These are phyloP conservation scores for Rhododendron griersonianum DNA, from an alignment of 148 eudicot species.

Conservation along the genomic window DNA sequence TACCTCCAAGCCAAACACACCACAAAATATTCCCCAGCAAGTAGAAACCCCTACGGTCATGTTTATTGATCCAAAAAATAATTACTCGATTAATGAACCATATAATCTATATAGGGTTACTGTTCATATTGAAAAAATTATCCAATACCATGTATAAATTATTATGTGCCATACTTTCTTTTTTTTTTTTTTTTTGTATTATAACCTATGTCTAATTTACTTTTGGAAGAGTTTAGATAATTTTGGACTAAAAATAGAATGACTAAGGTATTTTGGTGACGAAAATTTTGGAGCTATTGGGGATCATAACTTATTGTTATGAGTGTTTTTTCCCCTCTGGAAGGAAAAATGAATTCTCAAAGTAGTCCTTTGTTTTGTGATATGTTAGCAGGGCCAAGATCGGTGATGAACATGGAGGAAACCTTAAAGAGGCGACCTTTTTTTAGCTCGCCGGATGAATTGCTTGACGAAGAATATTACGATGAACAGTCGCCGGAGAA, in stretches of 20 bases:
- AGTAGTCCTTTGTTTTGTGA: neutral
- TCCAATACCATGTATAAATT: no score
- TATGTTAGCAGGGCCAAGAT: constrained; percentile 37
- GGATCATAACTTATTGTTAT: no score
- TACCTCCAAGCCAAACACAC: neutral
- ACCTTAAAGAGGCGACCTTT: constrained; percentile 50
- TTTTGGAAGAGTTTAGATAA: no score
- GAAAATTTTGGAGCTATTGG: no score
- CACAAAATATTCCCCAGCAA: neutral
- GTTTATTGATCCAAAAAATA: no score
- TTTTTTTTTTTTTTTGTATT: no score
- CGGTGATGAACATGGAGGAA: constrained; percentile 58
- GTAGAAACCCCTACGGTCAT: neutral
- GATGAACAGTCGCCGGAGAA: constrained; percentile 75
- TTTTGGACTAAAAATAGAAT: no score
- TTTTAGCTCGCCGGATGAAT: constrained; percentile 57
- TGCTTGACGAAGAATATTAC: constrained; percentile 66
- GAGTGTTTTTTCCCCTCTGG: no score
- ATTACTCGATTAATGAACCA: neutral
- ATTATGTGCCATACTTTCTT: neutral
- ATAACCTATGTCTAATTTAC: neutral
- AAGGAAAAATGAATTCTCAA: neutral
- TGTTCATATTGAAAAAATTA: no score
- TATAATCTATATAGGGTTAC: neutral
- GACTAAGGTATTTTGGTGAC: no score